Evolutionary conservation across 345 rosid genomes (phyloP).

Genomic region (Moricandia arvensis): DNA sequence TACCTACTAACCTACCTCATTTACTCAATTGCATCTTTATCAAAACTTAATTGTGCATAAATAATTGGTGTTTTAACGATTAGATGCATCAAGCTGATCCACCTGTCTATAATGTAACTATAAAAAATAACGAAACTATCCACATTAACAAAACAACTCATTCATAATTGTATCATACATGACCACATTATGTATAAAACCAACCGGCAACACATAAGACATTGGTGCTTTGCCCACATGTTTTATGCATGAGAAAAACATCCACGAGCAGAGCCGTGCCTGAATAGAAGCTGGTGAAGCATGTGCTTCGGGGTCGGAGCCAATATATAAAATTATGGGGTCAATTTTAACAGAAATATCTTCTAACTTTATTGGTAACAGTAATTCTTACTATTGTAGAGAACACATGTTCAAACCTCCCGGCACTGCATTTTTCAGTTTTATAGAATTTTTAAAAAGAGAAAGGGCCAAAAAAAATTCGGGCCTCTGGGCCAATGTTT

Average conservation of each 20-base stretch:
- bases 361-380: too few species aligned
- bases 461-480: too few species aligned
- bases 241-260: background rate
- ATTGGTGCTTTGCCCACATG: too few species aligned
- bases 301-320: too few species aligned
- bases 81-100: background rate
- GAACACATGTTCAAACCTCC: too few species aligned
- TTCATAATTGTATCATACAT: background rate
- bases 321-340: too few species aligned
- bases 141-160: background rate
- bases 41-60: background rate
- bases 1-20: slow-evolving; percentile 28
- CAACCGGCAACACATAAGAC: background rate
- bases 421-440: too few species aligned
- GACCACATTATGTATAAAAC: background rate
- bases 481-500: too few species aligned
- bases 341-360: too few species aligned
- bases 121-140: background rate
- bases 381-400: too few species aligned
- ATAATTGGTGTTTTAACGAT: background rate
- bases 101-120: background rate
- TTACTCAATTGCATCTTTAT: background rate
- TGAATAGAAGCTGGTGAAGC: too few species aligned
- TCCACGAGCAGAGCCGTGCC: background rate
- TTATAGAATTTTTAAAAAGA: too few species aligned